These are phyloP conservation scores for Udeniomyces megalosporus DNA, from an alignment of 768 basidiomycete species.

Conservation along the genomic window DNA sequence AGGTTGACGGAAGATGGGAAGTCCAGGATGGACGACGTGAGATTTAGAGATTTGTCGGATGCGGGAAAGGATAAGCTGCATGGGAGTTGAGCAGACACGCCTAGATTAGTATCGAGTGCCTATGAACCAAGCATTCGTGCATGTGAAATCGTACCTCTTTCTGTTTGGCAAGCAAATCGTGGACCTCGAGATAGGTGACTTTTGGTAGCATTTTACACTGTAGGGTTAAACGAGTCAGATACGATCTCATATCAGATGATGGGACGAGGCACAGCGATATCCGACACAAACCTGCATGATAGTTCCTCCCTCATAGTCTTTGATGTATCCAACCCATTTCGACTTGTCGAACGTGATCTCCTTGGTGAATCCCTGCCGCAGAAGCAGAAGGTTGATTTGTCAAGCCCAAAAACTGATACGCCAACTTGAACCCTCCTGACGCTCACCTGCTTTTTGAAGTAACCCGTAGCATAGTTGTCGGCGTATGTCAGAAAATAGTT, in stretches of 20 bases:
- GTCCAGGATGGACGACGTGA: slow-evolving; percentile 67
- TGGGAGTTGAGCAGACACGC: not conserved
- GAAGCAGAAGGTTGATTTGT: not conserved
- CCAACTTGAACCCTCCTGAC: too few species aligned
- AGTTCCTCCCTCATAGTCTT: slow-evolving; percentile 97
- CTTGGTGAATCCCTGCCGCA: slow-evolving; percentile 64
- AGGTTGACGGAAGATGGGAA: slow-evolving; percentile 43
- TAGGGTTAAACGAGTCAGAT: not conserved
- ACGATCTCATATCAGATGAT: not conserved
- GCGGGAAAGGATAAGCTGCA: slow-evolving; percentile 59
- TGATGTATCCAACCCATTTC: slow-evolving; percentile 97
- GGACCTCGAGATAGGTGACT: slow-evolving; percentile 73
- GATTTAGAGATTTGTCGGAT: slow-evolving; percentile 72
- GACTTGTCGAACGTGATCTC: slow-evolving; percentile 83
- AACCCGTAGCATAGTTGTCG: slow-evolving; percentile 96
- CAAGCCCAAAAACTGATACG: not conserved
- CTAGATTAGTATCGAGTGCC: not conserved
- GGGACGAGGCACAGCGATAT: not conserved
- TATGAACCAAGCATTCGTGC: not conserved
- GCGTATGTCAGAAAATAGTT: slow-evolving; percentile 95
- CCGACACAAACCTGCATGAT: slow-evolving; percentile 61
- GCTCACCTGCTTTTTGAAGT: slow-evolving; percentile 79
- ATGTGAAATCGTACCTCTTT: slow-evolving; percentile 40
- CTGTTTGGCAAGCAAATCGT: slow-evolving; percentile 57
- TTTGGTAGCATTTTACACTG: slow-evolving; percentile 80